Evolutionary conservation across 2,329 filamentous ascomycete species (phyloP), one percentile per base, ranked within the genome.

Genomic region (Pseudocercospora vitis): DNA sequence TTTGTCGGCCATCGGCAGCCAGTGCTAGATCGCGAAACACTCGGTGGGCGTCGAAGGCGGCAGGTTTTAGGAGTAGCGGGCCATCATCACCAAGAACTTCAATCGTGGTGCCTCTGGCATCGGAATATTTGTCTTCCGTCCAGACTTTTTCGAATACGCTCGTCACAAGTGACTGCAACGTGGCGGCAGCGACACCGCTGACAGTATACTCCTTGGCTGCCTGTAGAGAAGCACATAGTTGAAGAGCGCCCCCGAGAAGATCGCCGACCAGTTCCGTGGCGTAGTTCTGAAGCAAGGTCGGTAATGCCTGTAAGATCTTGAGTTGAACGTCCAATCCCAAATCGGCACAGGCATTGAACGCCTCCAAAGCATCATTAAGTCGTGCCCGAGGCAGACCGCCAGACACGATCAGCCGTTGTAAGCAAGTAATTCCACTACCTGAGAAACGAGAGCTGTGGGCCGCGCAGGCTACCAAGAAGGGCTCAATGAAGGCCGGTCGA

Each of bases 121-220:
- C 64, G 52, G 63, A 66, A 18, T 70, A 68, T 87, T 85, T 85
- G 69, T 96, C 91, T 75, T 96, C 91, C 4, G 77, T 76, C 0
- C 85, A 82, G 1, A 96, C 90, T 70, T 95, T 94, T 69, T 97
- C 94, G 71, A 96, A 97, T 0, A 96, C 88, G 0, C 89, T 87
- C 26, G 94, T 89, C 6, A 97, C 86, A 11, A 99, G 81, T 71
- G 97, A 94, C 72, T 96, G 92, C 50, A 99, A 76, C 2, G 94
- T 97, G n/a, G 94, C 94, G 21, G 92, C 90, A 7, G 94, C 94
- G 1, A 95, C 97, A 64, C 95, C 95, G 68, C 92, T 95, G 63
- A 99, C 91, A 48, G 95, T 91, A 21, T 86, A 84, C 74, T 91
- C 95, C 74, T 96, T 97, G 71, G 88, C 94, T 52, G 84, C 87